Percentiles rank a stretch among this genome's conserved stretches.
These are phyloP conservation scores for Globisporangium recalcitrans DNA, from an alignment of 352 stramenopile species.

Conservation along the genomic window DNA sequence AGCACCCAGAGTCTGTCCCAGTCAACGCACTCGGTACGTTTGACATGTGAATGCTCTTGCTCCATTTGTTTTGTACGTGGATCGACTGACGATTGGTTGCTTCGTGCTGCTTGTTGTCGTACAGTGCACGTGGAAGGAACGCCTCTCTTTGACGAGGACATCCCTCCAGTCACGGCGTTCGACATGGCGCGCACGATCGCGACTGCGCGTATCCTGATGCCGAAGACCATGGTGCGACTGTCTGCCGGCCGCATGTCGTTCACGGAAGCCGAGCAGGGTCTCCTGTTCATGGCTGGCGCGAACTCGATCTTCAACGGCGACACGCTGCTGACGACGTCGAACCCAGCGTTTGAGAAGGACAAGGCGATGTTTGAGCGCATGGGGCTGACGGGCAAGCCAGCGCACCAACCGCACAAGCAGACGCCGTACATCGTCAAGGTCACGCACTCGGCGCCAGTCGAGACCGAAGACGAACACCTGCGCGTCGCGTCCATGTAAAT, in stretches of 20 bases:
- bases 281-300: conserved; percentile 97
- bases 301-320: conserved; percentile 99
- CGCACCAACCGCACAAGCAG: conserved; percentile 86
- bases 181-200: conserved; percentile 98
- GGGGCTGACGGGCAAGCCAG: conserved; percentile 93
- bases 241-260: conserved; percentile 96
- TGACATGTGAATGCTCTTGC: background rate
- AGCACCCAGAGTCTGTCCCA: conserved; percentile 95
- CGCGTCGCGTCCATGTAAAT: conserved; percentile 22
- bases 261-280: conserved; percentile 92
- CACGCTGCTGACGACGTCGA: conserved; percentile 95
- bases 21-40: conserved; percentile 90
- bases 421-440: conserved; percentile 83
- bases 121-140: conserved; percentile 93
- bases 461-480: conserved; percentile 18
- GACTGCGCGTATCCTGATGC: conserved; percentile 96
- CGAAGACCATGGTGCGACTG: conserved; percentile 96
- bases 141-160: conserved; percentile 89
- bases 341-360: conserved; percentile 96
- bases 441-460: conserved; percentile 52
- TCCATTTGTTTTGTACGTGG: too few relatives aligned
- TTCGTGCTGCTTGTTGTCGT: background rate
- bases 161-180: conserved; percentile 88
- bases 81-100: background rate
- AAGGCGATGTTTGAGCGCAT: conserved; percentile 92